A percentile compares a stretch with the other conserved stretches of the same genome.
Conservation (phyloP, 331 rosid genomes). For the Spiraea crenata region DNA sequence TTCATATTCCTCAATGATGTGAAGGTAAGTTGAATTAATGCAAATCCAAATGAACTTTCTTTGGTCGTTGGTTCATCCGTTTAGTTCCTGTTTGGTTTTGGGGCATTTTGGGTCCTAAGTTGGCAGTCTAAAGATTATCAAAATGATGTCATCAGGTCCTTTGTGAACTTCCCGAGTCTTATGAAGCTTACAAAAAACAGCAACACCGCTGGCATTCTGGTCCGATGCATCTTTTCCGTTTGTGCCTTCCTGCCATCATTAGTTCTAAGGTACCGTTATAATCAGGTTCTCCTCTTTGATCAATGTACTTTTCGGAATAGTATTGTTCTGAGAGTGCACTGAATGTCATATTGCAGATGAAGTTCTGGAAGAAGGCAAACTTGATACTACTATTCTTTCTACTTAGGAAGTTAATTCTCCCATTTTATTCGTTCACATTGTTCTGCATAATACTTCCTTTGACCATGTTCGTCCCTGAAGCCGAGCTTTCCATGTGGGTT, state of each 20-base stretch:
- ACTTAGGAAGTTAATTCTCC: conserved; percentile 56
- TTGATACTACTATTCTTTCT: conserved; percentile 56
- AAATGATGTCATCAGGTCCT: conserved; percentile 41
- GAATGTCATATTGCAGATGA: conserved; percentile 11
- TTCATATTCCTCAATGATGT: conserved; percentile 62
- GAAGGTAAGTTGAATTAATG: conserved; percentile 32
- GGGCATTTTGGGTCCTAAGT: neutral
- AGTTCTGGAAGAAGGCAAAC: conserved; percentile 53
- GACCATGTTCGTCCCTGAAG: conserved; percentile 66
- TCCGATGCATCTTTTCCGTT: conserved; percentile 56
- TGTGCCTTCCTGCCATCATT: conserved; percentile 48
- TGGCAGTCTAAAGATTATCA: neutral
- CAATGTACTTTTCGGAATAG: neutral
- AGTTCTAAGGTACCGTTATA: conserved; percentile 11
- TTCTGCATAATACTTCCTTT: conserved; percentile 66
- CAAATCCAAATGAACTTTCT: neutral
- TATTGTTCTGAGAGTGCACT: neutral
- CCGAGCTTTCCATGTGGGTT: conserved; percentile 64
- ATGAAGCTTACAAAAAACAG: conserved; percentile 58
- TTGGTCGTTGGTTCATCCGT: neutral
- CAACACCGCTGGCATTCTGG: conserved; percentile 68
- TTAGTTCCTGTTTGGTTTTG: neutral
- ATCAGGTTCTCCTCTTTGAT: neutral
- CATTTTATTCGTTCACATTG: conserved; percentile 64
- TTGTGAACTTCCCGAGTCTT: conserved; percentile 62